These are phyloP conservation scores for Conticribra guillardii DNA, from an alignment of 108 stramenopile species.

Conservation along the genomic window DNA sequence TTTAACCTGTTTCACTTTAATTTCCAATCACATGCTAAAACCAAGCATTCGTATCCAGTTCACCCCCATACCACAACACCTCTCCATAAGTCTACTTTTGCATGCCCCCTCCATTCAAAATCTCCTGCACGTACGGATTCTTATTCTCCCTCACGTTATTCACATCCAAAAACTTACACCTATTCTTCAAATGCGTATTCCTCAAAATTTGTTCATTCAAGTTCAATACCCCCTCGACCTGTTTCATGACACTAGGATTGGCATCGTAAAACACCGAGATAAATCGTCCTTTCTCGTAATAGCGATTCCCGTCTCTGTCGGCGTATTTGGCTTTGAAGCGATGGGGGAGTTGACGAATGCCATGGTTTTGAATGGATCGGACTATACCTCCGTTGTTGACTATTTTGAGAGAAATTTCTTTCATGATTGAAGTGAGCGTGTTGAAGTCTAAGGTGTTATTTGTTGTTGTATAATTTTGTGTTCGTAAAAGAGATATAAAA, in stretches of 20 bases:
- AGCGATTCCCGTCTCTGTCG: slow-evolving; percentile 77
- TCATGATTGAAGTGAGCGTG: slow-evolving; percentile 66
- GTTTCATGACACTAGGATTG: slow-evolving; percentile 61
- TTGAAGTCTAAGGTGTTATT: slow-evolving; percentile 52
- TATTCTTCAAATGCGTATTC: slow-evolving; percentile 73
- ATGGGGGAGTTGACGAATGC: slow-evolving; percentile 84
- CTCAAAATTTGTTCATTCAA: slow-evolving; percentile 80
- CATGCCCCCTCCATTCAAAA: slow-evolving; percentile 29
- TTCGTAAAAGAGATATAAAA: too few relatives aligned
- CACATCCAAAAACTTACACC: slow-evolving; percentile 71
- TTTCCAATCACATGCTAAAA: too few relatives aligned
- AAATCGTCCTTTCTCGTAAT: slow-evolving; percentile 86
- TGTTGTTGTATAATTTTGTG: not conserved
- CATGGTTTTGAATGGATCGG: slow-evolving; percentile 86
- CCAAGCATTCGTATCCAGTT: too few relatives aligned
- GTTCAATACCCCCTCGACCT: slow-evolving; percentile 68
- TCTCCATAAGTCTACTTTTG: too few relatives aligned
- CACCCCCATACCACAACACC: too few relatives aligned
- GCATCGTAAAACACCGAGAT: slow-evolving; percentile 84
- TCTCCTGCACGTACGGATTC: slow-evolving; percentile 82
- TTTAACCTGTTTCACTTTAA: too few relatives aligned
- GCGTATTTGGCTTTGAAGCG: slow-evolving; percentile 83
- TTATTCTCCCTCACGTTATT: slow-evolving; percentile 74
- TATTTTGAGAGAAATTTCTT: slow-evolving; percentile 74
- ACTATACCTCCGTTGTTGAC: slow-evolving; percentile 85